Evolutionary conservation across 495 filamentous ascomycete species (phyloP).

Genomic region (Collariella sp.): DNA sequence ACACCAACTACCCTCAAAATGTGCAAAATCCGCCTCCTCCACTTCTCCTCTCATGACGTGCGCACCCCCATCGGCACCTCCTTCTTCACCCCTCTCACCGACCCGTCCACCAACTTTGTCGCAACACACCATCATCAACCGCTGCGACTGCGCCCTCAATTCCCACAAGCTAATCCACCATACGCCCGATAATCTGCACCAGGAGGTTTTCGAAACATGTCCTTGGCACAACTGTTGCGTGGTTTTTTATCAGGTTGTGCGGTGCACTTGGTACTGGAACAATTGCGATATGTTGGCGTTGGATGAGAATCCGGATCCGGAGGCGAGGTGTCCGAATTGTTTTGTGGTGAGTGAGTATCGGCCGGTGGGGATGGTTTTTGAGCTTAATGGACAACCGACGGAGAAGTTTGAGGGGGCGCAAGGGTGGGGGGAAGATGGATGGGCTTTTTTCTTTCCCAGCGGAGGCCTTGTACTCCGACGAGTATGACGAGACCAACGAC

Average conservation of each 20-base stretch:
- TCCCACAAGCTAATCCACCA: background rate
- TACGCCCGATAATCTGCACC: background rate
- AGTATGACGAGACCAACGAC: background rate
- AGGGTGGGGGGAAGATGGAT: background rate
- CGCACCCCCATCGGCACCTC: background rate
- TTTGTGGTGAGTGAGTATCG: background rate
- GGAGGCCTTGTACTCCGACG: background rate
- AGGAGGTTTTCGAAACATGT: background rate
- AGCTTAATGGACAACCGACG: too few relatives aligned
- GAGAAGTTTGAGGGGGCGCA: too few relatives aligned
- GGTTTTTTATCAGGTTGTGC: background rate
- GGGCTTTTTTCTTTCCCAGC: background rate
- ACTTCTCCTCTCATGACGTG: background rate
- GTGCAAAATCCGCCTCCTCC: conserved; percentile 3
- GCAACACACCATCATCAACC: too few relatives aligned
- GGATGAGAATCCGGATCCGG: background rate
- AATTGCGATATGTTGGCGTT: background rate
- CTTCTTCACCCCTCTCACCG: background rate
- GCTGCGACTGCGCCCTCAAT: background rate
- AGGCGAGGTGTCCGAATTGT: background rate
- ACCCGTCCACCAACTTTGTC: background rate
- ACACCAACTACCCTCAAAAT: too few relatives aligned
- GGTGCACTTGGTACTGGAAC: background rate
- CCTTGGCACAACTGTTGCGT: background rate
- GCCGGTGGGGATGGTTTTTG: background rate